phyloP scores from a whole-genome alignment of 371 early-diverging fungal genomes.

The Mucor circinelloides region DNA sequence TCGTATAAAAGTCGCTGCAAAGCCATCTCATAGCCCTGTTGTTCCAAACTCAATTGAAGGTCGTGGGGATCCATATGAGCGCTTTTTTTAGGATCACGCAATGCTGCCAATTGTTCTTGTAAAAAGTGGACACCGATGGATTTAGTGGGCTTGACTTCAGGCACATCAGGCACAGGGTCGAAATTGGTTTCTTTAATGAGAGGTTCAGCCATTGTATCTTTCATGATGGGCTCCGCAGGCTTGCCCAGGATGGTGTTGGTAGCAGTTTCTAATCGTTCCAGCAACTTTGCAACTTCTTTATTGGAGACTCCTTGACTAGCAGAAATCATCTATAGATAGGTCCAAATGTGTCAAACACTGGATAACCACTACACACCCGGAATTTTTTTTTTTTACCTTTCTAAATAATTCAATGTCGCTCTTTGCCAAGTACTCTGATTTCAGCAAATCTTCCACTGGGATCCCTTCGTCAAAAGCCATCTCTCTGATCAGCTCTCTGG shows the following conservation, averaged over 20 bases:
- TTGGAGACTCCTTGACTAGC: conserved; percentile 25
- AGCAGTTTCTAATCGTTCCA: conserved; percentile 33
- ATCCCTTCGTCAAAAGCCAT: conserved; percentile 55
- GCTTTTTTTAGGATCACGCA: conserved; percentile 40
- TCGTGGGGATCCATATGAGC: conserved; percentile 65
- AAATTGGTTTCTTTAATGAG: not conserved
- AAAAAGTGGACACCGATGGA: conserved; percentile 81
- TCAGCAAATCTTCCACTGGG: conserved; percentile 43
- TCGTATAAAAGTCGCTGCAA: conserved; percentile 71
- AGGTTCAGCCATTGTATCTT: conserved; percentile 4
- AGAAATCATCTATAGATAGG: conserved; percentile 27
- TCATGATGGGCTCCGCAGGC: conserved; percentile 17
- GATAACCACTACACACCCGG: not conserved
- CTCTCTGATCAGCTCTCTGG: conserved; percentile 65
- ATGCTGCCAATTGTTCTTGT: conserved; percentile 67
- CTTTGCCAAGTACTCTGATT: conserved; percentile 45
- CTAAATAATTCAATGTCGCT: conserved; percentile 49
- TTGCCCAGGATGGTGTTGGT: conserved; percentile 31
- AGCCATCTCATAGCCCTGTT: conserved; percentile 80
- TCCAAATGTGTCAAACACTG: not conserved
- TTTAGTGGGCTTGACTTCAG: conserved; percentile 49
- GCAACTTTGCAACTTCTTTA: conserved; percentile 27
- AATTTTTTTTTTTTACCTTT: conserved; percentile 24
- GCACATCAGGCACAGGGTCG: conserved; percentile 18
- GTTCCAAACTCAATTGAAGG: conserved; percentile 84